phyloP scores from a whole-genome alignment of 2,329 filamentous ascomycete species.

The Botrytis medusae region DNA sequence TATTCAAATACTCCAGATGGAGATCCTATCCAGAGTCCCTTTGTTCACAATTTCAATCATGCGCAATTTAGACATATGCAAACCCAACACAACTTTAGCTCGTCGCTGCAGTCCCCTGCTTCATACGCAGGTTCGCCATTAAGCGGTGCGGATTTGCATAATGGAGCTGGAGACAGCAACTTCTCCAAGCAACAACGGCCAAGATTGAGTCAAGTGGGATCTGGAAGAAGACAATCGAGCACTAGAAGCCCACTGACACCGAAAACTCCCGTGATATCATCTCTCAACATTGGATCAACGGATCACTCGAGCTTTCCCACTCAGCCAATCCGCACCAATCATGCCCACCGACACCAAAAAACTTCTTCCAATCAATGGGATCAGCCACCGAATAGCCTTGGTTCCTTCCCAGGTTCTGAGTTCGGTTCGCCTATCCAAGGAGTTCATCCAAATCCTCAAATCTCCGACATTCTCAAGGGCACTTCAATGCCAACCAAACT shows the following conservation, averaged over 20 bases:
- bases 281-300: constrained; percentile 63
- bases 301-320: constrained; percentile 71
- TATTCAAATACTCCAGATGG: constrained; percentile 92
- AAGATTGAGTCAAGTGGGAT: constrained; percentile 61
- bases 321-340: constrained; percentile 73
- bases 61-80: constrained; percentile 72
- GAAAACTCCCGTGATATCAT: constrained; percentile 74
- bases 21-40: constrained; percentile 88
- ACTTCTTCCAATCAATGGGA: constrained; percentile 88
- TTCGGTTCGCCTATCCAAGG: constrained; percentile 79
- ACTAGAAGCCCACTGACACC: constrained; percentile 80
- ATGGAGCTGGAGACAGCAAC: constrained; percentile 46
- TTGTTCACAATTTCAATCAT: constrained; percentile 75
- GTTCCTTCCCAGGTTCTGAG: constrained; percentile 85
- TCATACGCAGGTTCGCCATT: constrained; percentile 54
- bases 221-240: constrained; percentile 68
- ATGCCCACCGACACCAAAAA: constrained; percentile 69
- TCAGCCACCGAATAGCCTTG: constrained; percentile 77
- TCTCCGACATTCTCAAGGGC: constrained; percentile 85
- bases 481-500: constrained; percentile 91
- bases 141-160: constrained; percentile 50
- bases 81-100: constrained; percentile 55
- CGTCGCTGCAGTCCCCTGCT: constrained; percentile 53
- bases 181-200: constrained; percentile 58
- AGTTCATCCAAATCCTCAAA: constrained; percentile 67